These are phyloP conservation scores for Globisporangium camurandrum DNA, from an alignment of 352 stramenopile genomes.

Conservation along the genomic window DNA sequence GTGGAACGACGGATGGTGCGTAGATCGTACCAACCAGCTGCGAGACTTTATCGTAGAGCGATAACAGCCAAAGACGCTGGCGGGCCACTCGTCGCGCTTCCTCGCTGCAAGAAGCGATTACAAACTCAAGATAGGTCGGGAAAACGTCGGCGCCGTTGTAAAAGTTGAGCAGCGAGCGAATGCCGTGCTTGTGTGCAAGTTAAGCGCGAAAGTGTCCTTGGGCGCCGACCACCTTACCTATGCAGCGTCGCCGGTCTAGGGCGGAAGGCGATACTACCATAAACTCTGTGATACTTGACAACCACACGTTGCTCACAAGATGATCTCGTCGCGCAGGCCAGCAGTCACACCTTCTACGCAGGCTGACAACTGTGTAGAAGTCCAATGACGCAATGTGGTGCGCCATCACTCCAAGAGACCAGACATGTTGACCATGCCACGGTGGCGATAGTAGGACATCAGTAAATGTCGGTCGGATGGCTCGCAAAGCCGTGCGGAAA, in stretches of 20 bases:
- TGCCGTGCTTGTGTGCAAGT: neutral
- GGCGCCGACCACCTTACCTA: too few species aligned
- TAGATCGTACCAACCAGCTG: too few species aligned
- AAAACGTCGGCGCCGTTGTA: neutral
- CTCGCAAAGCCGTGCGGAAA: neutral
- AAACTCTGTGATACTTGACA: too few species aligned
- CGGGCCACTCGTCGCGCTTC: neutral
- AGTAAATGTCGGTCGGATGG: neutral
- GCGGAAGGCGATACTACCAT: too few species aligned
- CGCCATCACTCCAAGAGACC: neutral
- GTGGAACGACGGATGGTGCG: too few species aligned
- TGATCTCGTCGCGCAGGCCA: too few species aligned
- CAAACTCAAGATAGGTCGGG: neutral
- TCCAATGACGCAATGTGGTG: neutral
- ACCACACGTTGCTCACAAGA: too few species aligned
- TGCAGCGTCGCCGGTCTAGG: too few species aligned
- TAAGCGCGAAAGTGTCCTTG: neutral
- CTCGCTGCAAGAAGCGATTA: neutral
- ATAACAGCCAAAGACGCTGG: neutral
- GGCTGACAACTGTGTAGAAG: neutral
- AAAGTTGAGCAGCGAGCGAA: slow-evolving; percentile 1
- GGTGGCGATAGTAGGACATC: slow-evolving; percentile 2
- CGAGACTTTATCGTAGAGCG: too few species aligned
- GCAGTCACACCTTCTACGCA: too few species aligned
- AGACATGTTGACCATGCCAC: neutral